A percentile compares a stretch with the other conserved stretches of the same genome.
These are phyloP conservation scores for Cyclotella atomus DNA, from an alignment of 108 stramenopile genomes.

Conservation along the genomic window DNA sequence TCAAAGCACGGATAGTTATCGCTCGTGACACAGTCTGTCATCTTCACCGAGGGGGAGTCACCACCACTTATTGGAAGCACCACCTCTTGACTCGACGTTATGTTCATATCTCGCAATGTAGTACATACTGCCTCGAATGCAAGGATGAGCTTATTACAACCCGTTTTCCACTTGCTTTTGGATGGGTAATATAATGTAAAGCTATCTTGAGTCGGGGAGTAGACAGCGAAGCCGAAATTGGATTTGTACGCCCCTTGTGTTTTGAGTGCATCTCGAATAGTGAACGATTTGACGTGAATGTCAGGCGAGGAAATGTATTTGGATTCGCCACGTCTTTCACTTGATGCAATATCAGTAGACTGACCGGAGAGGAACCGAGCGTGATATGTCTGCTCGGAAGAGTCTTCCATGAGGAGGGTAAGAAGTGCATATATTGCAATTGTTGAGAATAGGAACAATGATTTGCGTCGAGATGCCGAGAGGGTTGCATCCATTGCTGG, in stretches of 20 bases:
- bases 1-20: neutral
- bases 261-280: slow-evolving; percentile 3
- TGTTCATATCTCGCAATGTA: slow-evolving; percentile 18
- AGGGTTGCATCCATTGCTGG: neutral
- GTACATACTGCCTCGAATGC: slow-evolving; percentile 13
- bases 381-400: neutral
- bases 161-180: slow-evolving; percentile 30
- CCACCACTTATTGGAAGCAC: slow-evolving; percentile 14
- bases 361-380: neutral
- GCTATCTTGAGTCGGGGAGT: slow-evolving; percentile 6
- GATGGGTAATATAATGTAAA: slow-evolving; percentile 30
- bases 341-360: no score
- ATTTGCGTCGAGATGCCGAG: neutral
- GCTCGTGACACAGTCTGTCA: neutral
- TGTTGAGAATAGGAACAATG: neutral
- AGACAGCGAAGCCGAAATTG: slow-evolving; percentile 28
- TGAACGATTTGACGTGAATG: slow-evolving; percentile 3
- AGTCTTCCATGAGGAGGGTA: neutral
- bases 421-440: neutral
- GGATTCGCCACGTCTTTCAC: neutral
- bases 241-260: slow-evolving; percentile 12
- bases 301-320: neutral
- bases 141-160: slow-evolving; percentile 34
- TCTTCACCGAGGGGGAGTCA: neutral
- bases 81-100: neutral